These are phyloP conservation scores for Chamaecyparis obtusa DNA, from an alignment of 75 land plant species.

Conservation along the genomic window DNA sequence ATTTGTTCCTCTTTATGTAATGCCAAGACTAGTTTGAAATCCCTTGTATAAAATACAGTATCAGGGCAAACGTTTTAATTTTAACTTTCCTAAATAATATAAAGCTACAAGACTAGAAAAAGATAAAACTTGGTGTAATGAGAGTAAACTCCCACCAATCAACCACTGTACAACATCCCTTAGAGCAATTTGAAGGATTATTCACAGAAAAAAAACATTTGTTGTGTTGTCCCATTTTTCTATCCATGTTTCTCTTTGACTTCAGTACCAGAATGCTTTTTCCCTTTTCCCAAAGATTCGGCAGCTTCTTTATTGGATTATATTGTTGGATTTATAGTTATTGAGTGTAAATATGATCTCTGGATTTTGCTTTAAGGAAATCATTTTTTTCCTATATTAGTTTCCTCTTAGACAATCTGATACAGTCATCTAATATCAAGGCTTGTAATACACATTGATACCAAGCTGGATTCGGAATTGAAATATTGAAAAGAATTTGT, in stretches of 20 bases:
- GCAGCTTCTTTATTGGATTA: background rate
- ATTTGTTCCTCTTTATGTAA: background rate
- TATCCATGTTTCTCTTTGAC: background rate
- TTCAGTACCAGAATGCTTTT: background rate
- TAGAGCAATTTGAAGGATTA: background rate
- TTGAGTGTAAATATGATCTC: background rate
- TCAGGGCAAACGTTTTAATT: too few relatives aligned
- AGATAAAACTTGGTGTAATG: background rate
- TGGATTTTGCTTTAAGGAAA: background rate
- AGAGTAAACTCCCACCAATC: background rate
- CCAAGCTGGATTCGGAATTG: background rate
- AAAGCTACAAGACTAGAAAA: background rate
- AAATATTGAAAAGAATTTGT: background rate
- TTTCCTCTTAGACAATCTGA: background rate
- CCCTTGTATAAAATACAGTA: too few relatives aligned
- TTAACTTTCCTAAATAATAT: too few relatives aligned
- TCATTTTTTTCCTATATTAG: background rate
- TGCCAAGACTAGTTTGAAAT: background rate
- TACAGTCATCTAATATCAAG: background rate
- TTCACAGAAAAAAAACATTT: background rate
- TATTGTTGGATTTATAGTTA: background rate
- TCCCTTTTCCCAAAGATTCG: background rate
- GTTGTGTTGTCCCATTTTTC: background rate
- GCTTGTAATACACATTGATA: background rate
- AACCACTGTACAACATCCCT: background rate